A percentile compares a stretch with the other conserved stretches of the same genome.
phyloP scores from a whole-genome alignment of 257 asterid species.

The Paulownia fortunei region DNA sequence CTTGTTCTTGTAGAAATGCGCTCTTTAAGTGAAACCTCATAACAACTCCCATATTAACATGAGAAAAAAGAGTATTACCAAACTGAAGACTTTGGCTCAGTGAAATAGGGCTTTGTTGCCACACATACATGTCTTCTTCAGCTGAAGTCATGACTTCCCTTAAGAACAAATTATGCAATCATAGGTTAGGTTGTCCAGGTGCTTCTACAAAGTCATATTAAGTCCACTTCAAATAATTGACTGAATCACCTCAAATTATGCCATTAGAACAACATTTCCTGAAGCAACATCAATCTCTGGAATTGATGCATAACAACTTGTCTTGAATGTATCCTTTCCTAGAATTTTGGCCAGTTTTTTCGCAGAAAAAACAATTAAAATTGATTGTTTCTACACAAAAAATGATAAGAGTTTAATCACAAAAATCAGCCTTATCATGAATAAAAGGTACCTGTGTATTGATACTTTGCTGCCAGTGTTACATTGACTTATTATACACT shows the following conservation, averaged over 20 bases:
- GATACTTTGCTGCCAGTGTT: neutral
- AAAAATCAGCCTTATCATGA: neutral
- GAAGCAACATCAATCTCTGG: neutral
- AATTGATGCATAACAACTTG: neutral
- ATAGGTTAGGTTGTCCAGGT: neutral
- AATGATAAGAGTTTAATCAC: neutral
- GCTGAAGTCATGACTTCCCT: constrained; percentile 14
- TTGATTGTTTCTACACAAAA: neutral
- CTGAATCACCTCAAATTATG: neutral
- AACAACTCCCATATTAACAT: constrained; percentile 1
- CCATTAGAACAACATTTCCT: constrained; percentile 3
- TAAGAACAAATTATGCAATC: constrained; percentile 24
- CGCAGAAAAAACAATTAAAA: neutral
- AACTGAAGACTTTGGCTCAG: neutral
- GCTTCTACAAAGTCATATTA: neutral
- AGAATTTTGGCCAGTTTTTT: too few species aligned
- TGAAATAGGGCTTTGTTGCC: neutral
- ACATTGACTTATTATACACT: neutral
- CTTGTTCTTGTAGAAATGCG: neutral
- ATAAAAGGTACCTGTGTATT: neutral
- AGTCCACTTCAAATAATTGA: neutral
- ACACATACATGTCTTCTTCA: constrained; percentile 12
- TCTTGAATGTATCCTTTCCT: neutral
- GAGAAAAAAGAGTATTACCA: constrained; percentile 22
- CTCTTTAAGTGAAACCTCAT: neutral